phyloP scores from a whole-genome alignment of 352 stramenopile genomes.

The Ophiocytium majus region DNA sequence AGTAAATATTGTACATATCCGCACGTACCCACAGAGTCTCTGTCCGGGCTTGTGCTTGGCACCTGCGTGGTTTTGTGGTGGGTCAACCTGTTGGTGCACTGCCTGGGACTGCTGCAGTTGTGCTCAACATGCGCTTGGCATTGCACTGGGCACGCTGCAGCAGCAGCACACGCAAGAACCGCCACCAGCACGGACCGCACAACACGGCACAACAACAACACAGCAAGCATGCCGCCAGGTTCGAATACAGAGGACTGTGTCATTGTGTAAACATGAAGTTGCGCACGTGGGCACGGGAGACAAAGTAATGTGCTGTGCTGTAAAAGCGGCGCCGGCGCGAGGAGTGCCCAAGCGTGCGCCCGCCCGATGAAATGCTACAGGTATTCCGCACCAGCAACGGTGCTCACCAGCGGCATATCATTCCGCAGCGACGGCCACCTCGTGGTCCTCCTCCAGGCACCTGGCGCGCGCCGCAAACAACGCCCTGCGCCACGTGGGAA shows the following conservation, averaged over 20 bases:
- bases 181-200: neutral
- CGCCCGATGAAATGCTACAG: too few species aligned
- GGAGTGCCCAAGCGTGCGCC: too few species aligned
- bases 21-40: too few species aligned
- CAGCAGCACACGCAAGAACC: neutral
- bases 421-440: neutral
- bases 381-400: too few species aligned
- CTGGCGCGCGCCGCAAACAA: slow-evolving; percentile 30
- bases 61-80: neutral
- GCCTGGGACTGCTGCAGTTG: neutral
- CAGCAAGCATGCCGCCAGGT: too few species aligned
- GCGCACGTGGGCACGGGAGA: neutral
- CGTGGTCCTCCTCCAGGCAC: slow-evolving; percentile 34
- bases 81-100: neutral
- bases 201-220: neutral
- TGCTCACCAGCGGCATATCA: too few species aligned
- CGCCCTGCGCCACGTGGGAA: slow-evolving; percentile 44
- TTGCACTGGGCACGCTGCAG: neutral
- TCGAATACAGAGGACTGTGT: neutral
- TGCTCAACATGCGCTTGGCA: neutral
- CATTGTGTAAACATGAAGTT: neutral
- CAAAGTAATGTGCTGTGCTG: neutral
- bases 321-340: too few species aligned
- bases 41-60: neutral
- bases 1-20: neutral